phyloP scores from a whole-genome alignment of 31 red algal genomes.

The Endocladia muricata region DNA sequence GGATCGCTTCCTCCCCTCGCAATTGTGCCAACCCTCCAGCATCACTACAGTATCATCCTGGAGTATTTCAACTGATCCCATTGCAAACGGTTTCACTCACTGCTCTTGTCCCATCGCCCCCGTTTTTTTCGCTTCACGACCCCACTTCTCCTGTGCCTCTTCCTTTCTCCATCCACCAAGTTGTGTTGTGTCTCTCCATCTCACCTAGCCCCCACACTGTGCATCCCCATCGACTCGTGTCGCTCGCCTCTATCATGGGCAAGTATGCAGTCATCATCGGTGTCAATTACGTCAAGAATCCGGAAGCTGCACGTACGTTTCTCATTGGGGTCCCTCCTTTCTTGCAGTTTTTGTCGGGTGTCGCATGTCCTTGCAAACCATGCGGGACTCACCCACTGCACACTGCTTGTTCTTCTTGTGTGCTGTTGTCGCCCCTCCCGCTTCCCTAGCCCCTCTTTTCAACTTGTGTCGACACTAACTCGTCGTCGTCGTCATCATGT shows the following conservation, averaged over 20 bases:
- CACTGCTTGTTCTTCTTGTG: too few species aligned
- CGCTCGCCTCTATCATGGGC: slow-evolving; percentile 37
- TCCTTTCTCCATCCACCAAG: not conserved
- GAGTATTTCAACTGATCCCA: not conserved
- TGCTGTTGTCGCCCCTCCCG: not conserved
- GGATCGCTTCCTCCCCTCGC: too few species aligned
- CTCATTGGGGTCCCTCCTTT: not conserved
- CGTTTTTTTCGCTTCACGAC: not conserved
- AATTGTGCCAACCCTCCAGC: too few species aligned
- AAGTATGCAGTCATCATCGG: slow-evolving; percentile 77
- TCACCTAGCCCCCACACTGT: not conserved
- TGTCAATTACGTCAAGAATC: slow-evolving; percentile 71
- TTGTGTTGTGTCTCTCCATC: not conserved
- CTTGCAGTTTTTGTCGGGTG: not conserved
- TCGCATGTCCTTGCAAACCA: not conserved
- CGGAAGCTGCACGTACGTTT: slow-evolving; percentile 64
- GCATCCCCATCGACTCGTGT: not conserved
- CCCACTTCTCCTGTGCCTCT: not conserved
- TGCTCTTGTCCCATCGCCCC: not conserved
- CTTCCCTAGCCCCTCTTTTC: not conserved
- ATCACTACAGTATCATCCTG: too few species aligned
- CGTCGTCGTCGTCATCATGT: too few species aligned
- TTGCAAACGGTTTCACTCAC: not conserved
- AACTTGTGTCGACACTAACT: slow-evolving; percentile 10
- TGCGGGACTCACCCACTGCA: too few species aligned